A percentile compares a stretch with the other conserved stretches of the same genome.
These are phyloP conservation scores for Coemansia sp. DNA, from an alignment of 192 early-diverging fungal species.

Conservation along the genomic window DNA sequence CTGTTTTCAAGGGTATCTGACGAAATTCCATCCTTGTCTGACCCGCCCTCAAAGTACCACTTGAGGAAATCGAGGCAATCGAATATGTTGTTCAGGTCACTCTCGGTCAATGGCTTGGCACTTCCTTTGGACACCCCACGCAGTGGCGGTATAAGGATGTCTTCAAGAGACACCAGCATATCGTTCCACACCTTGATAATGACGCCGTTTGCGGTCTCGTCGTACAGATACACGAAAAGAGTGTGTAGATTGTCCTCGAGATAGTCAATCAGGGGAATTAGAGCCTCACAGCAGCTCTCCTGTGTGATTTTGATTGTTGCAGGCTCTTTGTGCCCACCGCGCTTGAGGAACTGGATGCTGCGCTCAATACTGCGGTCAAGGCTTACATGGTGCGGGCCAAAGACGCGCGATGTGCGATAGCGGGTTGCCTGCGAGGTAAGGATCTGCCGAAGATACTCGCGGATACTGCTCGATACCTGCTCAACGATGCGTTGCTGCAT, in stretches of 20 bases:
- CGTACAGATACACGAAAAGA: conserved; percentile 65
- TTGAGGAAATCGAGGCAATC: conserved; percentile 75
- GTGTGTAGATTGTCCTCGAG: conserved; percentile 70
- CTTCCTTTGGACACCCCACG: conserved; percentile 57
- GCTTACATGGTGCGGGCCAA: conserved; percentile 12
- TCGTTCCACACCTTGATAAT: conserved; percentile 73
- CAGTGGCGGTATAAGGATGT: conserved; percentile 71
- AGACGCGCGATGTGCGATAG: conserved; percentile 31
- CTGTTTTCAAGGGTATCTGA: conserved; percentile 62
- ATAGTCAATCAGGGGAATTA: conserved; percentile 73
- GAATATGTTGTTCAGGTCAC: conserved; percentile 66
- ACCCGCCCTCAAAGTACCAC: conserved; percentile 70
- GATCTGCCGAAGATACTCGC: conserved; percentile 65
- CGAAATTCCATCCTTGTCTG: conserved; percentile 64
- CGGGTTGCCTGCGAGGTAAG: conserved; percentile 54
- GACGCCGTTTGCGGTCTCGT: conserved; percentile 64
- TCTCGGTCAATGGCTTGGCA: conserved; percentile 63
- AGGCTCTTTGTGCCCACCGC: conserved; percentile 33
- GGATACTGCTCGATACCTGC: conserved; percentile 65
- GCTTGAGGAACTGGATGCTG: conserved; percentile 56
- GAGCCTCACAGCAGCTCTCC: conserved; percentile 63
- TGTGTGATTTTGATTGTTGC: conserved; percentile 45
- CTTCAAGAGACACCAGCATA: conserved; percentile 65
- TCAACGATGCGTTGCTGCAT: conserved; percentile 71
- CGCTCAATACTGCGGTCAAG: conserved; percentile 55